A percentile compares a stretch with the other conserved stretches of the same genome.
Evolutionary conservation across 768 basidiomycete species (phyloP).

Genomic region (Nidula microcarpa): DNA sequence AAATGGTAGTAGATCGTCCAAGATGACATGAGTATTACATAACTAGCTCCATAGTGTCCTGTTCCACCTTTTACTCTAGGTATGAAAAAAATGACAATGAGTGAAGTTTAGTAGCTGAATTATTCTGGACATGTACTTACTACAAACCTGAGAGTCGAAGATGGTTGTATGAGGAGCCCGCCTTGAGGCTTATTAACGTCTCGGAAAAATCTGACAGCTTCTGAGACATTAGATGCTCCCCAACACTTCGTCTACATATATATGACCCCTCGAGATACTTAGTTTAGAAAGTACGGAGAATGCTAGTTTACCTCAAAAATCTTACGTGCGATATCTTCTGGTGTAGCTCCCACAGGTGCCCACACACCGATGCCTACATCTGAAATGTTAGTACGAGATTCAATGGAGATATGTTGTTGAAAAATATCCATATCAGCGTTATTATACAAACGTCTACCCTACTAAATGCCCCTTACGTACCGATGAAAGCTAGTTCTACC

Average conservation of each 20-base stretch:
- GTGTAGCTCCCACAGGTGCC: neutral
- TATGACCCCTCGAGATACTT: neutral
- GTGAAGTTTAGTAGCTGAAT: neutral
- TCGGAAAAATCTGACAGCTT: conserved; percentile 6
- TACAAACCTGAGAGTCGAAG: neutral
- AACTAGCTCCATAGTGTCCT: too few relatives aligned
- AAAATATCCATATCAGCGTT: neutral
- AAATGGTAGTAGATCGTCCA: too few relatives aligned
- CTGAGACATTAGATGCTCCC: conserved; percentile 13
- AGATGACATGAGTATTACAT: too few relatives aligned
- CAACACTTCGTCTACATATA: neutral
- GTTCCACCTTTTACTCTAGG: too few relatives aligned
- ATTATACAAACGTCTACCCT: neutral
- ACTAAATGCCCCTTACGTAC: neutral
- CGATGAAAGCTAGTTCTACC: neutral
- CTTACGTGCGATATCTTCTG: neutral
- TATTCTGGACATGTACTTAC: neutral
- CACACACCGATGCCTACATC: neutral
- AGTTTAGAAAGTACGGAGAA: neutral
- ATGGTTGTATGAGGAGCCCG: neutral
- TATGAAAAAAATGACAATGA: neutral
- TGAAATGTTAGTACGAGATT: neutral
- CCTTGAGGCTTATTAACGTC: neutral
- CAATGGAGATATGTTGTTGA: neutral
- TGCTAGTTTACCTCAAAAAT: neutral